Percentiles rank a stretch among this genome's conserved stretches.
phyloP scores from a whole-genome alignment of 805 yeast species.

The Candida orba region DNA sequence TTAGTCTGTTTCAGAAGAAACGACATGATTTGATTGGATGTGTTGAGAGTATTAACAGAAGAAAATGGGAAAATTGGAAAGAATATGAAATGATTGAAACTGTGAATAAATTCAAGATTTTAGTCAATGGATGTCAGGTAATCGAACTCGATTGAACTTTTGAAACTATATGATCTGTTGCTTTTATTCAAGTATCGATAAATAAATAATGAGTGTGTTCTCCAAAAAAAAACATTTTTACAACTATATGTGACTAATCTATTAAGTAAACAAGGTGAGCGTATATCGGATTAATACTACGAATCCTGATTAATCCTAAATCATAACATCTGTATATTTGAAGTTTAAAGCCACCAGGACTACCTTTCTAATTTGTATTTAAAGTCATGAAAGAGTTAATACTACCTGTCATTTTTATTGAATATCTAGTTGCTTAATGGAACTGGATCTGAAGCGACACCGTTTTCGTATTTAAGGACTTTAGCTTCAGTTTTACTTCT shows the following conservation, averaged over 20 bases:
- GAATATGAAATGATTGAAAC: too few relatives aligned
- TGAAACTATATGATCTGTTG: too few relatives aligned
- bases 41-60: too few relatives aligned
- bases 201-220: too few relatives aligned
- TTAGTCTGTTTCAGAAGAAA: conserved; percentile 1
- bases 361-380: not conserved
- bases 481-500: conserved; percentile 72
- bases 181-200: too few relatives aligned
- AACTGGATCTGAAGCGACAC: conserved; percentile 37
- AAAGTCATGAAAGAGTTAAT: not conserved
- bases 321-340: conserved; percentile 5
- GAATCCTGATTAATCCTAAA: not conserved
- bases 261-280: not conserved
- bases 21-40: not conserved
- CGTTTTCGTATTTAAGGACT: conserved; percentile 65
- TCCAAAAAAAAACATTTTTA: too few relatives aligned
- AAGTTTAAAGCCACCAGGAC: conserved; percentile 6
- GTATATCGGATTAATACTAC: not conserved
- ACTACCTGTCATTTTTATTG: not conserved
- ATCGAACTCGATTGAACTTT: too few relatives aligned
- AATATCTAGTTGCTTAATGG: conserved; percentile 22
- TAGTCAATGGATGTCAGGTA: too few relatives aligned
- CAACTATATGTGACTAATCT: too few relatives aligned
- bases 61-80: too few relatives aligned
- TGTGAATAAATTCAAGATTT: too few relatives aligned